phyloP scores from a whole-genome alignment of 805 yeast species.

The Wickerhamomyces chambardii region DNA sequence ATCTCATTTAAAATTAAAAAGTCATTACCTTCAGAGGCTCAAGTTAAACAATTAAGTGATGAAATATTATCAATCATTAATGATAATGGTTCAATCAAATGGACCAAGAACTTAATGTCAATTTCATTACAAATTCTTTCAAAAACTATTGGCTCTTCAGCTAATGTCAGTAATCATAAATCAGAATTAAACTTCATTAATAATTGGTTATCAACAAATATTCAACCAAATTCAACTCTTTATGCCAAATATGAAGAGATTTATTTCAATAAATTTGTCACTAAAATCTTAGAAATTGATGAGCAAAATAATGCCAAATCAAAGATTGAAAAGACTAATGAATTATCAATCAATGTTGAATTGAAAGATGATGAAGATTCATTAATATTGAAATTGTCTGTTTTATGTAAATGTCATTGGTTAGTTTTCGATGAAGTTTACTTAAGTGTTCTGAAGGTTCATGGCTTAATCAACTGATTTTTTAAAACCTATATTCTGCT shows the following conservation, averaged over 20 bases:
- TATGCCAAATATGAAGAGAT: conserved; percentile 69
- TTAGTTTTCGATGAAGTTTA: neutral
- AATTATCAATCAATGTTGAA: conserved; percentile 14
- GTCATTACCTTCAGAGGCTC: neutral
- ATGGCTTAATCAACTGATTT: neutral
- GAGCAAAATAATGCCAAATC: conserved; percentile 2
- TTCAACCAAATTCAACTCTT: conserved; percentile 74
- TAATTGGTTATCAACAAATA: conserved; percentile 77
- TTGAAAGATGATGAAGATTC: conserved; percentile 5
- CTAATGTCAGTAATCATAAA: conserved; percentile 19
- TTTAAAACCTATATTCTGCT: no score
- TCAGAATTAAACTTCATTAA: conserved; percentile 41
- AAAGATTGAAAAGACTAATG: conserved; percentile 18
- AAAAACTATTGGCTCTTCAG: conserved; percentile 19
- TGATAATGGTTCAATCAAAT: conserved; percentile 79
- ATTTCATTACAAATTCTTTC: conserved; percentile 62
- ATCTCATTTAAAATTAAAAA: no score
- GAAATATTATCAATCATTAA: conserved; percentile 77
- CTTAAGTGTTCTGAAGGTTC: no score
- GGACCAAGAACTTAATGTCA: conserved; percentile 77
- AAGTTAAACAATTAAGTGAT: conserved; percentile 34
- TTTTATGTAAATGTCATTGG: neutral
- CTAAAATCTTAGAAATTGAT: conserved; percentile 22
- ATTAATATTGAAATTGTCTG: conserved; percentile 1
- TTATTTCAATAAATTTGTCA: conserved; percentile 40